Percentiles rank a stretch among this genome's conserved stretches.
phyloP scores from a whole-genome alignment of 371 early-diverging fungal species.

The Apophysomyces sp. region DNA sequence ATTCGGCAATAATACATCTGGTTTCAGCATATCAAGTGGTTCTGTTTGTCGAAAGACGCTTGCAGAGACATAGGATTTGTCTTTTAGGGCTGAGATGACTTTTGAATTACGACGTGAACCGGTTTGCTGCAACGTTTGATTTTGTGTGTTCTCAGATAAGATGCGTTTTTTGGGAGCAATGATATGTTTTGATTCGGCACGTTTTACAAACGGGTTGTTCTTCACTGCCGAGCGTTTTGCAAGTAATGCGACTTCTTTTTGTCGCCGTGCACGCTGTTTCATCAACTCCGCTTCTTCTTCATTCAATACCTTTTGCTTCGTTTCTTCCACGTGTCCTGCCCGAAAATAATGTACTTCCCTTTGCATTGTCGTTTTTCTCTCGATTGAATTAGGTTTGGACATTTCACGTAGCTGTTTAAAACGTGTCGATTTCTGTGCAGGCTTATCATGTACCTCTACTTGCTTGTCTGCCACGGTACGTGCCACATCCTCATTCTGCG shows the following conservation, averaged over 20 bases:
- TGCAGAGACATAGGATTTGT: slow-evolving; percentile 36
- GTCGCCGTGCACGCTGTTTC: slow-evolving; percentile 15
- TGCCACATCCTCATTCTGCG: slow-evolving; percentile 11
- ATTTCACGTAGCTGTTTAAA: slow-evolving; percentile 15
- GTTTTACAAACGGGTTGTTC: slow-evolving; percentile 35
- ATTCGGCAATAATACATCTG: neutral
- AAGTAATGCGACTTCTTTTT: slow-evolving; percentile 17
- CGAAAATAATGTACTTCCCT: slow-evolving; percentile 17
- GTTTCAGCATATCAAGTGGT: slow-evolving; percentile 2
- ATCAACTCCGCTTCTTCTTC: slow-evolving; percentile 23
- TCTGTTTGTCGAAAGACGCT: slow-evolving; percentile 37
- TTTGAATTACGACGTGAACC: slow-evolving; percentile 21
- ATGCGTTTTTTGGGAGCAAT: neutral
- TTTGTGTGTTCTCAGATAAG: neutral
- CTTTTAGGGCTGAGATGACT: slow-evolving; percentile 29
- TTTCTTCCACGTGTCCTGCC: slow-evolving; percentile 21
- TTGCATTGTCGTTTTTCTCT: slow-evolving; percentile 8
- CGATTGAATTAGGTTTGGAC: slow-evolving; percentile 10
- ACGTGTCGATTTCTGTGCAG: neutral
- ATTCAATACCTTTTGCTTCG: slow-evolving; percentile 17
- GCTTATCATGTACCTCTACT: neutral
- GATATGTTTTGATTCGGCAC: slow-evolving; percentile 23
- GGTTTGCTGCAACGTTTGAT: neutral
- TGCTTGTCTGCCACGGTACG: neutral
- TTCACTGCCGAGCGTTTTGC: slow-evolving; percentile 32